Evolutionary conservation across 23 red algal species (phyloP).

Genomic region (Gracilaria caudata): DNA sequence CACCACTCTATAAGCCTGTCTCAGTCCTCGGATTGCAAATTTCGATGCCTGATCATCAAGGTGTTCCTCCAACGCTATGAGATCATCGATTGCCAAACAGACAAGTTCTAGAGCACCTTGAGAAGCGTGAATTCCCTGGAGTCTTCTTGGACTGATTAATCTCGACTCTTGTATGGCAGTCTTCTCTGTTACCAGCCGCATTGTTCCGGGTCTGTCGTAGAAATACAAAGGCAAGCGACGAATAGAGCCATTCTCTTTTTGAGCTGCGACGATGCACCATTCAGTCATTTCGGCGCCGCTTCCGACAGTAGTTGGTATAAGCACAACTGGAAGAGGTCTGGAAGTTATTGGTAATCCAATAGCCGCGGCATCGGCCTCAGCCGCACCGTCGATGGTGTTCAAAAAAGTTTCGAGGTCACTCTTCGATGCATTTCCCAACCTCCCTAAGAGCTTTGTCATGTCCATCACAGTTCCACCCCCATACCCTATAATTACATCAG

Average conservation of each 20-base stretch:
- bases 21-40: conserved; percentile 43
- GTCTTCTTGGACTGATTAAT: conserved; percentile 39
- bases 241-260: not conserved
- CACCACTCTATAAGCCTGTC: conserved; percentile 23
- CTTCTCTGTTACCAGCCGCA: conserved; percentile 17
- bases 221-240: conserved; percentile 42
- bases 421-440: conserved; percentile 15
- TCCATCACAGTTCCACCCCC: conserved; percentile 74
- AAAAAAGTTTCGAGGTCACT: conserved; percentile 28
- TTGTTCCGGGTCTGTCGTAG: conserved; percentile 7
- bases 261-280: conserved; percentile 34
- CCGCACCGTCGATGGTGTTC: conserved; percentile 35
- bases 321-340: conserved; percentile 30
- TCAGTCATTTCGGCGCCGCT: conserved; percentile 58
- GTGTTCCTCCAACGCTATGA: conserved; percentile 24
- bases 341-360: conserved; percentile 10
- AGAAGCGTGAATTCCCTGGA: conserved; percentile 12
- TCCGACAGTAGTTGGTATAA: conserved; percentile 42
- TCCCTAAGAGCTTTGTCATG: conserved; percentile 43
- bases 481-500: conserved; percentile 63
- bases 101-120: conserved; percentile 49
- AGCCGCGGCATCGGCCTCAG: not conserved
- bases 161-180: conserved; percentile 48
- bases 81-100: conserved; percentile 38
- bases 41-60: conserved; percentile 18